Base-by-base conservation (phyloP, 805 yeast species). In the Scheffersomyces stipitis region DNA sequence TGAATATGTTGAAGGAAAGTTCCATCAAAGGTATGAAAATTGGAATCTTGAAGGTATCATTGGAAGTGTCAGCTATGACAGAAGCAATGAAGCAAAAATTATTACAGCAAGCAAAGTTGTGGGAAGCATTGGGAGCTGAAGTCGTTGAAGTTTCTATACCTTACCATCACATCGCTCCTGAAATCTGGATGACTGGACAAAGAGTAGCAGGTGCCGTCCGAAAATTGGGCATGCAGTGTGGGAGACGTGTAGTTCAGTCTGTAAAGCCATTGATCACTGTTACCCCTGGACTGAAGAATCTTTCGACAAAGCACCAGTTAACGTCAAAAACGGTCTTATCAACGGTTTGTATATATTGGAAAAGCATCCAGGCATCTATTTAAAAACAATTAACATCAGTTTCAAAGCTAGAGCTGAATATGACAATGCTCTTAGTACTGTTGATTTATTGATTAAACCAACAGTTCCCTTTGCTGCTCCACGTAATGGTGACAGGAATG, bases 91-190 rank as follows among this genome's bases (percentile, higher is more conserved):
- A 46, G 26, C 41, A 33, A 7, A 51, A 49, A 33, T 54, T 62
- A 31, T 33, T 40, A 13, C 50, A 48, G 3, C 52, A 54, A 28
- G 52, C 54, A 23, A 51, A 50, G 30, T 54, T 59, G 38, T 44
- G 48, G 33, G 47, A 38, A 5, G 38, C 27, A 5, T 40, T 63
- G 4, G 69, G 67, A n/a, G 64, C 61, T 22, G 54, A 52, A 17
- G 59, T 64, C 3, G 54, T 46, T 14, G 69, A 63, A 33, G 47
- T 64, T n/a, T 57, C 64, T 8, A 46, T 64, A 32, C 71, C 69
- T 9, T 44, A 56, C 39, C 70, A 65, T 40, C 38, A 59, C 3
- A 48, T 50, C 30, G 71, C 66, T 8, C 64, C 70, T 5, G 60
- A 59, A 20, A 20, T 20, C 31, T 64, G 70, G 70, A 61, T 20